These are phyloP conservation scores for Sporothrix mexicana DNA, from an alignment of 2,329 filamentous ascomycete species.

Conservation along the genomic window DNA sequence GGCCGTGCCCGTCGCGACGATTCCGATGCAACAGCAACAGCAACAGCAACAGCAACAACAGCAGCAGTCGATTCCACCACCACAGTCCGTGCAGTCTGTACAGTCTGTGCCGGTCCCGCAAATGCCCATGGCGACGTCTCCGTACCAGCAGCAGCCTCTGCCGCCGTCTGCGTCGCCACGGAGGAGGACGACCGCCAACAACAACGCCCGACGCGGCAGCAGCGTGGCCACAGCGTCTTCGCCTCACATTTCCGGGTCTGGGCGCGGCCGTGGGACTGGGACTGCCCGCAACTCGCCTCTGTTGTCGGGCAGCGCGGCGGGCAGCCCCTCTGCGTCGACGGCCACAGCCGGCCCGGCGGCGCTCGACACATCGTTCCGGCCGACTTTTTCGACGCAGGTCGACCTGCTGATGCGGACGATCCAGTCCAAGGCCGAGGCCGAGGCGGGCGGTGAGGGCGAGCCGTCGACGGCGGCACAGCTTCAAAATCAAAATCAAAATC, in stretches of 20 bases:
- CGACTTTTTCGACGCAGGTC: slow-evolving; percentile 77
- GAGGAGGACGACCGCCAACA: background rate
- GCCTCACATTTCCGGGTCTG: background rate
- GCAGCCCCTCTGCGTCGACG: slow-evolving; percentile 55
- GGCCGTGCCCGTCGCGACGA: background rate
- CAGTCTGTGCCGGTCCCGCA: background rate
- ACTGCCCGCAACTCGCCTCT: slow-evolving; percentile 14
- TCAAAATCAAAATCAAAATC: background rate
- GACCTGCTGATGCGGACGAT: slow-evolving; percentile 90
- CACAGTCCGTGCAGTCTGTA: background rate
- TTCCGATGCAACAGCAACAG: background rate
- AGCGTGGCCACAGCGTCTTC: slow-evolving; percentile 12
- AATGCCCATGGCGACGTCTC: slow-evolving; percentile 21
- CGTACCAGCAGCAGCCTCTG: slow-evolving; percentile 21
- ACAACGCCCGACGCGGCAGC: slow-evolving; percentile 6
- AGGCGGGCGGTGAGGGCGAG: slow-evolving; percentile 41
- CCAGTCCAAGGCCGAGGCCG: slow-evolving; percentile 68
- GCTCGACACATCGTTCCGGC: slow-evolving; percentile 43
- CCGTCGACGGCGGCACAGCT: slow-evolving; percentile 51
- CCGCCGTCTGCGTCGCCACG: background rate
- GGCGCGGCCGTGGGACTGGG: background rate
- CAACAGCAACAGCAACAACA: background rate
- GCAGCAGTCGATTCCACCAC: background rate
- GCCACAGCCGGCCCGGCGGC: slow-evolving; percentile 40
- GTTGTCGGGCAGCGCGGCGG: background rate